A percentile compares a stretch with the other conserved stretches of the same genome.
Evolutionary conservation across 805 yeast species (phyloP).

Genomic region (Monosporozyma aquatica): DNA sequence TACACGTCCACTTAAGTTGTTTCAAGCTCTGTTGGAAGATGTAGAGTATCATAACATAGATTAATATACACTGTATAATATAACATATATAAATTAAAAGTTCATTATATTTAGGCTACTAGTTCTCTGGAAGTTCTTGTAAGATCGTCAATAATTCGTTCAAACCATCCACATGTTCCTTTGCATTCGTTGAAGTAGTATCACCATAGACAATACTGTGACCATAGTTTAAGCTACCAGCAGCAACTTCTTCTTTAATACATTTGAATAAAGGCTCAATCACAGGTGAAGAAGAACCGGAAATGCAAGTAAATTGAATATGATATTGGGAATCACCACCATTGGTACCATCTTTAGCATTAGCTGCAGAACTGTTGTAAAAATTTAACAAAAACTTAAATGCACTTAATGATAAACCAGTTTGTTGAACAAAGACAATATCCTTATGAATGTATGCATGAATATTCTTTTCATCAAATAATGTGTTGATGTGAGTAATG

Average conservation of each 20-base stretch:
- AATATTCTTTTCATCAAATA: constrained; percentile 51
- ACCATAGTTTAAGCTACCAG: constrained; percentile 35
- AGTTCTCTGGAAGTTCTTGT: constrained; percentile 9
- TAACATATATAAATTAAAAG: no score
- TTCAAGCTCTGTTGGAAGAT: no score
- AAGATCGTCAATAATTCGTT: constrained; percentile 57
- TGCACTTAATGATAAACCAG: constrained; percentile 48
- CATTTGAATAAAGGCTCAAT: constrained; percentile 59
- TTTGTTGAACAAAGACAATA: constrained; percentile 63
- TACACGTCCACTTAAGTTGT: no score
- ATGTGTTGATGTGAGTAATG: constrained; percentile 74
- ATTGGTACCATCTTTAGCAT: constrained; percentile 4
- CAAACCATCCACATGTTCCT: constrained; percentile 55
- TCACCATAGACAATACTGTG: constrained; percentile 55
- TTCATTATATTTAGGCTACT: no score
- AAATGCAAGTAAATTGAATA: constrained; percentile 41
- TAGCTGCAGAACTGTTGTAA: constrained; percentile 23
- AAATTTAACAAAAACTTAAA: constrained; percentile 42
- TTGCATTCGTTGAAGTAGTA: constrained; percentile 47
- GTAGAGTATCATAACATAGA: no score
- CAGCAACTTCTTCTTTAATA: constrained; percentile 36
- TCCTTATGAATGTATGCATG: constrained; percentile 71
- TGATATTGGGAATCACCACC: constrained; percentile 15
- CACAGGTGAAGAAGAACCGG: constrained; percentile 60
- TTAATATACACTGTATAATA: no score